These are phyloP conservation scores for Asterionellopsis glacialis DNA, from an alignment of 108 stramenopile genomes.

Conservation along the genomic window DNA sequence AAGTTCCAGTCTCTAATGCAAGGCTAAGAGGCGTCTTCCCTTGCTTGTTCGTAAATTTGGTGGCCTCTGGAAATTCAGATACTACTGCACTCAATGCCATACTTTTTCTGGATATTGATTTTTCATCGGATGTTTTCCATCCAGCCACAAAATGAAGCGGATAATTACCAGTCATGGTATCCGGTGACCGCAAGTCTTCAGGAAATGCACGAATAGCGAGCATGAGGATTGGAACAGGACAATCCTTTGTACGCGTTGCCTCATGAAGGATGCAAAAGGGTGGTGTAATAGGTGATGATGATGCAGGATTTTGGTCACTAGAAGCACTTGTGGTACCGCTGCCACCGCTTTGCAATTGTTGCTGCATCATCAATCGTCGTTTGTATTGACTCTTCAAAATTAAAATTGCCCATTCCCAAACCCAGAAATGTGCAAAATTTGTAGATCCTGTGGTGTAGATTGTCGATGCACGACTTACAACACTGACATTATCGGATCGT, in stretches of 20 bases:
- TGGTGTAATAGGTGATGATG: background rate
- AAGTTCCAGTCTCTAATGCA: conserved; percentile 20
- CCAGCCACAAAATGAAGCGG: conserved; percentile 16
- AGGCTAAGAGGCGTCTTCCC: conserved; percentile 20
- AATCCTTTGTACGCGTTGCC: conserved; percentile 16
- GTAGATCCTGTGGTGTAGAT: conserved; percentile 1
- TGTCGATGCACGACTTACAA: background rate
- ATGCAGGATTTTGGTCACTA: conserved; percentile 1
- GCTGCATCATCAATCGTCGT: background rate
- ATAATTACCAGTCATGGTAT: conserved; percentile 6
- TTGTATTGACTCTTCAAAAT: conserved; percentile 13
- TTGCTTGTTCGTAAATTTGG: conserved; percentile 6
- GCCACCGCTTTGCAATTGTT: background rate
- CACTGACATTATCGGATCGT: conserved; percentile 9
- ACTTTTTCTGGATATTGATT: conserved; percentile 13
- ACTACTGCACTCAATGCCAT: conserved; percentile 14
- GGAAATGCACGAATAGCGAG: conserved; percentile 10
- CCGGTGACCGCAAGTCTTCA: conserved; percentile 7
- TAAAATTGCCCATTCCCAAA: conserved; percentile 16
- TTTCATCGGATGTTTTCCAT: conserved; percentile 9
- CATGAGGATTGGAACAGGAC: conserved; percentile 12
- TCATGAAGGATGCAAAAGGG: conserved; percentile 16
- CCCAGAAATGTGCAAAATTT: conserved; percentile 18
- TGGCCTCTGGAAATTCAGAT: conserved; percentile 9
- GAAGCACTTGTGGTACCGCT: background rate